Percentiles rank a stretch among this genome's conserved stretches.
Conservation (phyloP, 495 filamentous ascomycete genomes). For the Aspergillus biplanus region DNA sequence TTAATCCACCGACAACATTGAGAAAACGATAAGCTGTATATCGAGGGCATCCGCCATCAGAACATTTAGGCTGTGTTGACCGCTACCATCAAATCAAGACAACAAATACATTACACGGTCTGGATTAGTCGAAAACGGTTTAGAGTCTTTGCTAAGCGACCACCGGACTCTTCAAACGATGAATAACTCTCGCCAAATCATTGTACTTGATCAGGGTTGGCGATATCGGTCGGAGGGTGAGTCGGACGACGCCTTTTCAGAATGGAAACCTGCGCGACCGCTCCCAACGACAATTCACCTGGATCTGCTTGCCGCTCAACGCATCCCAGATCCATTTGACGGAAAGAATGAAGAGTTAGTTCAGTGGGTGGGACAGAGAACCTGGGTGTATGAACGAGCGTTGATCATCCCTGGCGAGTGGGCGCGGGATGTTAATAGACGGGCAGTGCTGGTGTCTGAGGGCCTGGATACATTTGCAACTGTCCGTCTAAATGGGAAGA, state of each 20-base stretch:
- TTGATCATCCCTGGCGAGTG: not conserved
- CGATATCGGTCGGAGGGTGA: not conserved
- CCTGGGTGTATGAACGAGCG: not conserved
- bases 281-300: constrained; percentile 3
- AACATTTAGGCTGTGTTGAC: too few species aligned
- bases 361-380: constrained; percentile 1
- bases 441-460: not conserved
- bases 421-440: not conserved
- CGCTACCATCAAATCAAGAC: too few species aligned
- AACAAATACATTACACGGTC: too few species aligned
- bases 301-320: not conserved
- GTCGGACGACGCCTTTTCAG: not conserved
- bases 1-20: not conserved
- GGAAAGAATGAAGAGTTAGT: constrained; percentile 6
- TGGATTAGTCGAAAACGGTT: not conserved
- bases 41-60: too few species aligned
- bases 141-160: not conserved
- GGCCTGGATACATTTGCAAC: constrained; percentile 5
- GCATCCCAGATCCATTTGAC: constrained; percentile 1
- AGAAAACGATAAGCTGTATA: too few species aligned
- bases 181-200: not conserved
- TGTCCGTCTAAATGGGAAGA: not conserved
- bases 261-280: not conserved
- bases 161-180: not conserved
- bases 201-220: not conserved